Percentiles rank a stretch among this genome's conserved stretches.
Conservation (phyloP, 495 filamentous ascomycete genomes). For the Darksidea phi region DNA sequence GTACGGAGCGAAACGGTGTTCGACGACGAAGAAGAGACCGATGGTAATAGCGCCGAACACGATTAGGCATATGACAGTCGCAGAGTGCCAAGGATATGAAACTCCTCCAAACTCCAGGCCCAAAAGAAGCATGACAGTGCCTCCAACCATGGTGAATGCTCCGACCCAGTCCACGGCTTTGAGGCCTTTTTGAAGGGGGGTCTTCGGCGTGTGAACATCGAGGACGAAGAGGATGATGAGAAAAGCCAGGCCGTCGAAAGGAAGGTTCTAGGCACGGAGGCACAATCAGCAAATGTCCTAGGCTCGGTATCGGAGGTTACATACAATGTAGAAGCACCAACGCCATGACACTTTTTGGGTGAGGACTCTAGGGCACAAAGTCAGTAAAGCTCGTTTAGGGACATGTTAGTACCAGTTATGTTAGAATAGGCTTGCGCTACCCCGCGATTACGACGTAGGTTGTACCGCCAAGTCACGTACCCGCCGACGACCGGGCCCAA, state of each 20-base stretch:
- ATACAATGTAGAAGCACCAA: constrained; percentile 46
- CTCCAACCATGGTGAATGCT: constrained; percentile 65
- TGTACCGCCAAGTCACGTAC: too few species aligned
- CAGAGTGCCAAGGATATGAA: constrained; percentile 70
- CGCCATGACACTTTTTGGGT: constrained; percentile 44
- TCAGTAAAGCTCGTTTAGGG: too few species aligned
- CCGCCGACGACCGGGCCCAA: constrained; percentile 47
- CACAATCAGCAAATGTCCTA: too few species aligned
- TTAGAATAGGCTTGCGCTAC: too few species aligned
- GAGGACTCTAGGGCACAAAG: too few species aligned
- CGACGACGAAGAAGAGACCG: constrained; percentile 62
- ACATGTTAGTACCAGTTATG: too few species aligned
- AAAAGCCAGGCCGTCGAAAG: constrained; percentile 69
- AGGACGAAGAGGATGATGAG: constrained; percentile 67
- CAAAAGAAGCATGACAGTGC: constrained; percentile 69
- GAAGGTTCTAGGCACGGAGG: too few species aligned
- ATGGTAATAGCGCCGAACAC: constrained; percentile 69
- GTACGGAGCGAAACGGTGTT: constrained; percentile 70
- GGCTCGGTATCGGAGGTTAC: too few species aligned
- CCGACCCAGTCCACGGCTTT: constrained; percentile 77
- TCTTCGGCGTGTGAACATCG: constrained; percentile 72
- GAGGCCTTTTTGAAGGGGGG: constrained; percentile 66
- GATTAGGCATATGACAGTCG: constrained; percentile 74
- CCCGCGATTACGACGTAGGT: too few species aligned
- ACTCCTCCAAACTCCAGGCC: constrained; percentile 53